These are phyloP conservation scores for Dioscorea zingiberensis DNA, from an alignment of 106 monocot species.

Conservation along the genomic window DNA sequence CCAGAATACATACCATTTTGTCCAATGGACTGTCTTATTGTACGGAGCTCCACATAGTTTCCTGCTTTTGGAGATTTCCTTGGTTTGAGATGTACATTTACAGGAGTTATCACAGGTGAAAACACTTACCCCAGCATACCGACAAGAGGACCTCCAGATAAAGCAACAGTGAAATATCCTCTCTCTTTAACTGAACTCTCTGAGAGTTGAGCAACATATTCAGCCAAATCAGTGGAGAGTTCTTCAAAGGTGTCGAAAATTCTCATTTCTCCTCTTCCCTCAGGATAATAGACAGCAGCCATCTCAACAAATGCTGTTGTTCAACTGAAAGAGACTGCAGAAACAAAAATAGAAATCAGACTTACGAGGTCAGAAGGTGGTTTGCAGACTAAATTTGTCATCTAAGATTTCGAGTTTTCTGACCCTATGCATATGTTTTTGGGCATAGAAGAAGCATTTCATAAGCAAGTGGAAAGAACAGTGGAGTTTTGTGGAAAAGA, in stretches of 20 bases:
- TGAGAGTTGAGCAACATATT: slow-evolving; percentile 4
- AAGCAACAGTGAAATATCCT: slow-evolving; percentile 4
- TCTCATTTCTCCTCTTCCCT: slow-evolving; percentile 22
- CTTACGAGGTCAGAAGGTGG: too few species aligned
- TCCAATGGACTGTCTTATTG: slow-evolving; percentile 33
- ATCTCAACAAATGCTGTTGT: background rate
- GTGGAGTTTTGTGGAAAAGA: too few species aligned
- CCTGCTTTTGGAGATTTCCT: slow-evolving; percentile 1
- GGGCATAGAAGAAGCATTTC: too few species aligned
- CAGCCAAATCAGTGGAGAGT: slow-evolving; percentile 14
- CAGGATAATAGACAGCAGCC: slow-evolving; percentile 1
- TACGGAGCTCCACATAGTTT: slow-evolving; percentile 35
- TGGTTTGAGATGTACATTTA: background rate
- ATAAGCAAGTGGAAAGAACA: too few species aligned
- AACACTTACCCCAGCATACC: background rate
- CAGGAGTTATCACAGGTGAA: background rate
- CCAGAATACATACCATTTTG: slow-evolving; percentile 38
- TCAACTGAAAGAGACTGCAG: too few species aligned
- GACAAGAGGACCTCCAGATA: slow-evolving; percentile 8
- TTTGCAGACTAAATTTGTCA: too few species aligned
- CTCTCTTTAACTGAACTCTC: background rate
- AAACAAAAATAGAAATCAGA: too few species aligned
- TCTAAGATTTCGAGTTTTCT: too few species aligned
- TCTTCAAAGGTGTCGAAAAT: slow-evolving; percentile 25
- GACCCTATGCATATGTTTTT: too few species aligned